Percentiles rank a stretch among this genome's conserved stretches.
Conservation (phyloP, 495 filamentous ascomycete genomes). For the Cercophora scortea region DNA sequence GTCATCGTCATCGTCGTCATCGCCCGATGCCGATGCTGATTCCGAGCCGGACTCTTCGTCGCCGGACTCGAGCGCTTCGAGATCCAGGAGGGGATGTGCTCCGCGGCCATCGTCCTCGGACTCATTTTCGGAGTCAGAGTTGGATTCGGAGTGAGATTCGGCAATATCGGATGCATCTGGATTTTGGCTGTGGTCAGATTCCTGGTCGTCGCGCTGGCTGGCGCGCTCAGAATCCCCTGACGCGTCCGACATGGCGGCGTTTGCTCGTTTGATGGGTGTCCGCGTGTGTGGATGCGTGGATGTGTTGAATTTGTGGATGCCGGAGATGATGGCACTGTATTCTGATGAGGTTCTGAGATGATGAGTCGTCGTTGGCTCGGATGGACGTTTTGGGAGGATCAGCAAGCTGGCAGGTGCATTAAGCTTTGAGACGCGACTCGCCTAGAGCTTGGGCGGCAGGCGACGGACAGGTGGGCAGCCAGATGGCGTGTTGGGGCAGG, state of each 20-base stretch:
- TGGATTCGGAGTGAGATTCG: neutral
- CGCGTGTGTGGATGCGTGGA: neutral
- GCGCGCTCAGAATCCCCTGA: slow-evolving; percentile 6
- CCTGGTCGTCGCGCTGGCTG: neutral
- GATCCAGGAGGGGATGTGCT: neutral
- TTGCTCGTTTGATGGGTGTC: neutral
- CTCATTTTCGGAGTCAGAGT: neutral
- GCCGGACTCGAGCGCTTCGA: slow-evolving; percentile 8
- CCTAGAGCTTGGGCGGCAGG: too few species aligned
- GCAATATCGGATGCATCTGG: neutral
- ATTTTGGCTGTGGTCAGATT: too few species aligned
- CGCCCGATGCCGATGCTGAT: neutral
- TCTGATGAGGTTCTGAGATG: too few species aligned
- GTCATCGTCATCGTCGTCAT: slow-evolving; percentile 1
- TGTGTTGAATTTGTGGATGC: neutral
- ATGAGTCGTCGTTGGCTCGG: too few species aligned
- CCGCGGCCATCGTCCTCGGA: neutral
- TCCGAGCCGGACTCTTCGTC: slow-evolving; percentile 2
- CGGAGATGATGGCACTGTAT: too few species aligned
- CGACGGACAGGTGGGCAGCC: too few species aligned
- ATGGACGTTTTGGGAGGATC: too few species aligned
- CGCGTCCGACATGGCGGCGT: slow-evolving; percentile 1
- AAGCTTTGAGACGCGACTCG: too few species aligned
- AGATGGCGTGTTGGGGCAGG: too few species aligned
- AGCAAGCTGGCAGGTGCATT: too few species aligned